Percentiles rank a stretch among this genome's conserved stretches.
Evolutionary conservation across 768 basidiomycete species (phyloP).

Genomic region (Flagelloscypha sp.): DNA sequence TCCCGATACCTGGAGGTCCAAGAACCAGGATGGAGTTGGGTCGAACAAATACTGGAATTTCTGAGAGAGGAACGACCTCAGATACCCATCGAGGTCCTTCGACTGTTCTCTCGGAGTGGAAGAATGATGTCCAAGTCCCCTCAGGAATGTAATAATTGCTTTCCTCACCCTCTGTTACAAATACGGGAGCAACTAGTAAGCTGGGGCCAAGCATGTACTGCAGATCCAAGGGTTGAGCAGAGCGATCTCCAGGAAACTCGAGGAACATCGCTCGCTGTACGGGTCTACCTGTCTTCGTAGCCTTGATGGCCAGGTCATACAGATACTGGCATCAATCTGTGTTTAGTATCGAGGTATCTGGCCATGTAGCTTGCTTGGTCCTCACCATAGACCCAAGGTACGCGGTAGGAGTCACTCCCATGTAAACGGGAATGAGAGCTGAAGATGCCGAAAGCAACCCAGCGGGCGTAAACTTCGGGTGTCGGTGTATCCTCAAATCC

Average conservation of each 20-base stretch:
- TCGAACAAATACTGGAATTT: conserved; percentile 61
- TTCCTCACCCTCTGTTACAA: conserved; percentile 45
- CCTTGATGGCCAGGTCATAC: conserved; percentile 45
- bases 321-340: conserved; percentile 72
- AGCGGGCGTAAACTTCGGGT: conserved; percentile 64
- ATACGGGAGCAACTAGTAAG: conserved; percentile 56
- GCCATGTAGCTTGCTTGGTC: conserved; percentile 60
- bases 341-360: conserved; percentile 52
- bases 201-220: conserved; percentile 54
- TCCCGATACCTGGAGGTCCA: conserved; percentile 41
- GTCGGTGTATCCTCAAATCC: conserved; percentile 65
- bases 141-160: conserved; percentile 53
- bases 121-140: conserved; percentile 56
- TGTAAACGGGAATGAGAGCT: conserved; percentile 71
- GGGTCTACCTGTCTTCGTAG: conserved; percentile 44
- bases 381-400: conserved; percentile 72
- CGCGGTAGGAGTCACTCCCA: conserved; percentile 65
- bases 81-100: conserved; percentile 56
- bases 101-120: conserved; percentile 42
- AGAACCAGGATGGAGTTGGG: conserved; percentile 48
- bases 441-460: conserved; percentile 71
- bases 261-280: conserved; percentile 60
- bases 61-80: conserved; percentile 53
- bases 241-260: conserved; percentile 52
- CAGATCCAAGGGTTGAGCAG: conserved; percentile 50